Evolutionary conservation across 192 early-diverging fungal species (phyloP), one percentile per base, ranked within the genome.

Genomic region (Spinellus fusiger): DNA sequence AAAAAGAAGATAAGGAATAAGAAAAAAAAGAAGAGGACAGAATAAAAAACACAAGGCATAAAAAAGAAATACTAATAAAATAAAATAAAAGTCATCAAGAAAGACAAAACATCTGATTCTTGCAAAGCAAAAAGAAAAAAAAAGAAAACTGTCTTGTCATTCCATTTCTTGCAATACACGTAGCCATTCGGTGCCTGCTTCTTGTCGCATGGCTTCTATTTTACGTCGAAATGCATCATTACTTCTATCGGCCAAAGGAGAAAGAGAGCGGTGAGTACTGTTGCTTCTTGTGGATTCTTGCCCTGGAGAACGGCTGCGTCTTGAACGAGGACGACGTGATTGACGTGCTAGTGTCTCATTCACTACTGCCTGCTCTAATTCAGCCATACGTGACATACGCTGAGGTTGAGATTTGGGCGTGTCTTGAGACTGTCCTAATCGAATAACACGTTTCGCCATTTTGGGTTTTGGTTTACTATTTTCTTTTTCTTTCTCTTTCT

Each of bases 131-230:
- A 16, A 35, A 7, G 10, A 25, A 29, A n/a, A n/a, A n/a, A n/a
- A n/a, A n/a, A n/a, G n/a, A n/a, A n/a, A n/a, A n/a, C n/a, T n/a
- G n/a, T n/a, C n/a, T n/a, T n/a, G n/a, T n/a, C n/a, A n/a, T 12
- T 80, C 71, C 77, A 83, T 77, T 53, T 83, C 81, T 23, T 68
- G 69, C 13, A 77, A 51, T 8, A 83, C 81, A 20, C 65, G 67
- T 31, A 83, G 66, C 81, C 81, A 83, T 2, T 71, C 74, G 1
- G 65, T 64, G 12, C 81, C 81, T 12, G 79, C 77, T 55, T 83
- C 79, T 9, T 66, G 75, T 9, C 78, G 65, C 59, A 83, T 77
- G 7, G 70, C 69, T 37, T 80, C 77, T 12, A 83, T 74, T 49
- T 71, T 78, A 12, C 64, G 66, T 56, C 73, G 74, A 57, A 74